These are phyloP conservation scores for Petrea volubilis DNA, from an alignment of 257 asterid species.

Conservation along the genomic window DNA sequence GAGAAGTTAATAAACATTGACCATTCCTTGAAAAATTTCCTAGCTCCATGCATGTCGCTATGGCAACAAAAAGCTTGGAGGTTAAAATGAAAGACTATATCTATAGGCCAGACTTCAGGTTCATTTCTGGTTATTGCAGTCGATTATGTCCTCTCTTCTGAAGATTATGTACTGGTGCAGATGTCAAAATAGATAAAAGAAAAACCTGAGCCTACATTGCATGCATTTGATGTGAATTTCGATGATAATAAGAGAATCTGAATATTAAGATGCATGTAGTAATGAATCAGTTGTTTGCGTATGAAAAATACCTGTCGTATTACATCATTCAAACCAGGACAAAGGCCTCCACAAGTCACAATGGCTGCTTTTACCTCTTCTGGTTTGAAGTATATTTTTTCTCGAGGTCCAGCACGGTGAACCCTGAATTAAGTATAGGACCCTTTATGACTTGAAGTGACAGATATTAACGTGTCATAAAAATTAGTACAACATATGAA, in stretches of 20 bases:
- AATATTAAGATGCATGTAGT: conserved; percentile 6
- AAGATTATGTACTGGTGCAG: neutral
- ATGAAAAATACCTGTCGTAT: conserved; percentile 67
- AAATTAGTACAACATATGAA: neutral
- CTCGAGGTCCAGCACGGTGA: conserved; percentile 93
- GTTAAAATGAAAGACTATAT: conserved; percentile 7
- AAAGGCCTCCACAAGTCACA: conserved; percentile 96
- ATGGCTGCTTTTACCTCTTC: conserved; percentile 93
- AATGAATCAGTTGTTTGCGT: neutral
- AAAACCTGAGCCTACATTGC: neutral
- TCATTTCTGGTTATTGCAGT: conserved; percentile 12
- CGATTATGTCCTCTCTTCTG: neutral
- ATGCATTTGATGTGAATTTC: conserved; percentile 4
- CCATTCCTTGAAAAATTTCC: conserved; percentile 1
- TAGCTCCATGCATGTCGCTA: neutral
- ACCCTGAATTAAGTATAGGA: conserved; percentile 53
- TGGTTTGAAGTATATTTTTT: conserved; percentile 79
- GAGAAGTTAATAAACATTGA: conserved; percentile 7
- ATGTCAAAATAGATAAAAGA: neutral
- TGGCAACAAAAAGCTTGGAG: neutral
- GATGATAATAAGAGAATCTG: neutral
- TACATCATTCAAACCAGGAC: conserved; percentile 97
- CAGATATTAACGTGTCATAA: neutral
- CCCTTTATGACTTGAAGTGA: neutral
- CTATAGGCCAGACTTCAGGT: neutral